Percentiles rank a stretch among this genome's conserved stretches.
Conservation (phyloP, 441 rosid genomes). For the Gossypium davidsonii region DNA sequence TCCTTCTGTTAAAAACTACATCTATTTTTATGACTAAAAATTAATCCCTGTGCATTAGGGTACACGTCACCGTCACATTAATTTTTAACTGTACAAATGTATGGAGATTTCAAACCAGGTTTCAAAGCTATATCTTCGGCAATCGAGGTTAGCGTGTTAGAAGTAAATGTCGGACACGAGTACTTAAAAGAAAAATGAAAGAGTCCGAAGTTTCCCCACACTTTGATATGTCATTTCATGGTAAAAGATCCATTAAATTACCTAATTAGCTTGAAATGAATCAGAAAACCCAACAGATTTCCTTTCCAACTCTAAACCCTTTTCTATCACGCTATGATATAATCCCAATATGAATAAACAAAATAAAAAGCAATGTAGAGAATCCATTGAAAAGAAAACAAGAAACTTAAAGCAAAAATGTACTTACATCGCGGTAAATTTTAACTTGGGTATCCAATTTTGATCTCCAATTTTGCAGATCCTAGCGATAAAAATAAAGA, state of each 20-base stretch:
- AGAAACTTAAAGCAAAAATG: not conserved
- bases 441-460: slow-evolving; percentile 1
- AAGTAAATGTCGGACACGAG: not conserved
- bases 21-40: too few species aligned
- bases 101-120: too few species aligned
- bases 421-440: slow-evolving; percentile 34
- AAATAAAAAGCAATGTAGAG: not conserved
- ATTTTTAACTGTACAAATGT: too few species aligned
- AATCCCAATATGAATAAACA: not conserved
- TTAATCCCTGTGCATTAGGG: too few species aligned
- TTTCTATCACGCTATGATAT: not conserved
- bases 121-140: too few species aligned
- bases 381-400: not conserved
- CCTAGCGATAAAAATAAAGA: slow-evolving; percentile 35
- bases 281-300: not conserved
- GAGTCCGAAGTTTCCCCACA: too few species aligned
- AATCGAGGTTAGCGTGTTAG: too few species aligned
- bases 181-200: not conserved
- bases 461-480: slow-evolving; percentile 23
- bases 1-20: too few species aligned
- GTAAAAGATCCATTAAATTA: too few species aligned
- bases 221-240: too few species aligned
- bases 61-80: too few species aligned
- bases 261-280: not conserved
- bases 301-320: not conserved